A percentile compares a stretch with the other conserved stretches of the same genome.
These are phyloP conservation scores for Telopea speciosissima DNA, from an alignment of 177 flowering plant genomes.

Conservation along the genomic window DNA sequence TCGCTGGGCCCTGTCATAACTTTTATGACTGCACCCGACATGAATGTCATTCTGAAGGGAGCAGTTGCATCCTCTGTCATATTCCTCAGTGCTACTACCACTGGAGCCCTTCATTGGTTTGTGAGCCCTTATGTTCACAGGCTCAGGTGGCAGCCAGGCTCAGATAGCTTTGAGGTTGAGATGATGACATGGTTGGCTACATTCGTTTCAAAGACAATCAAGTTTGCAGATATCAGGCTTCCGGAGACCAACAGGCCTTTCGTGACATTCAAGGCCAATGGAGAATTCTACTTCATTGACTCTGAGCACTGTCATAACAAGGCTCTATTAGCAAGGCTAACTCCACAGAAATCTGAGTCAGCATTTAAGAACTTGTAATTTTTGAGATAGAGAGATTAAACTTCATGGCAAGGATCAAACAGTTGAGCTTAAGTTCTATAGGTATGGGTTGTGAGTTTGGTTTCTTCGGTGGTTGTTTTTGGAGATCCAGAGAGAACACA, in stretches of 20 bases:
- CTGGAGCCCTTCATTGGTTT: conserved; percentile 95
- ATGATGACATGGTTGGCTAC: conserved; percentile 96
- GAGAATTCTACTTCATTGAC: conserved; percentile 69
- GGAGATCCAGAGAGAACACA: background rate
- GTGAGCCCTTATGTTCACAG: conserved; percentile 94
- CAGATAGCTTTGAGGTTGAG: conserved; percentile 80
- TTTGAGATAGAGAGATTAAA: background rate
- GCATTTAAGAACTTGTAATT: conserved; percentile 77
- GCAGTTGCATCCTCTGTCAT: conserved; percentile 90
- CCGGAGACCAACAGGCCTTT: conserved; percentile 74
- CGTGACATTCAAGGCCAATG: conserved; percentile 78
- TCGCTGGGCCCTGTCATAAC: conserved; percentile 91
- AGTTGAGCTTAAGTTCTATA: background rate
- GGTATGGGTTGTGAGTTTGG: background rate
- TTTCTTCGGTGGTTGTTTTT: background rate
- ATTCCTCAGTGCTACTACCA: conserved; percentile 87
- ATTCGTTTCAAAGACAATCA: conserved; percentile 50
- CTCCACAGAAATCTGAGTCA: conserved; percentile 58
- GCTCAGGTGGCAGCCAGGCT: conserved; percentile 91
- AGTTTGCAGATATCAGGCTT: conserved; percentile 70
- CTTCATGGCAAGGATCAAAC: background rate
- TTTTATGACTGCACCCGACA: conserved; percentile 83
- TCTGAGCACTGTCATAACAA: conserved; percentile 82
- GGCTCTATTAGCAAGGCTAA: conserved; percentile 83
- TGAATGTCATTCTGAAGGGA: conserved; percentile 87